phyloP scores from a whole-genome alignment of 2,329 filamentous ascomycete species.

The Nemania sp. region DNA sequence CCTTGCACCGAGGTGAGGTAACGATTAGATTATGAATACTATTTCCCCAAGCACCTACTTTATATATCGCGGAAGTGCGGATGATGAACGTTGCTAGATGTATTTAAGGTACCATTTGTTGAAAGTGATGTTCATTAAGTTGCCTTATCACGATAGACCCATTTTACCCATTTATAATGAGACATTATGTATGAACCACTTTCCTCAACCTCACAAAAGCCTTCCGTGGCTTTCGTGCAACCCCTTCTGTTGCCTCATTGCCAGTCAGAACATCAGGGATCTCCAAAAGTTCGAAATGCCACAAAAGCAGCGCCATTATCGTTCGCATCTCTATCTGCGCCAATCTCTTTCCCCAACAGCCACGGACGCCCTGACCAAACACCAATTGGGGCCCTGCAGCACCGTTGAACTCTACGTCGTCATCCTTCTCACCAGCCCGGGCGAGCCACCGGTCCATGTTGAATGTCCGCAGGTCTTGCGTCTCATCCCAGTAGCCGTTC shows the following conservation, averaged over 20 bases:
- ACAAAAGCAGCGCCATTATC: not conserved
- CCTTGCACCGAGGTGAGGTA: too few relatives aligned
- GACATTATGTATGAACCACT: not conserved
- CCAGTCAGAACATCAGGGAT: not conserved
- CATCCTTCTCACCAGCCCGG: not conserved
- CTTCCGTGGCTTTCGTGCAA: not conserved
- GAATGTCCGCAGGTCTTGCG: slow-evolving; percentile 1
- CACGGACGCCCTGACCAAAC: slow-evolving; percentile 1
- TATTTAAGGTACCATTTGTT: too few relatives aligned
- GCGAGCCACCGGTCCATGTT: slow-evolving; percentile 26
- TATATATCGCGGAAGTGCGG: too few relatives aligned
- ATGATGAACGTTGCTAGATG: too few relatives aligned
- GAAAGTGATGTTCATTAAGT: too few relatives aligned
- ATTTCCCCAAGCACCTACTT: too few relatives aligned
- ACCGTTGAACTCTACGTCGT: not conserved
- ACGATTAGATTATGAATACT: too few relatives aligned
- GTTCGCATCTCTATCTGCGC: slow-evolving; percentile 12
- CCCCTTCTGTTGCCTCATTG: not conserved
- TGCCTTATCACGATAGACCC: not conserved
- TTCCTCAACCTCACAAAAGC: not conserved
- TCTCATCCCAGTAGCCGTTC: slow-evolving; percentile 11
- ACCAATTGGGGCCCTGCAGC: slow-evolving; percentile 4
- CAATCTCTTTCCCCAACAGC: slow-evolving; percentile 8
- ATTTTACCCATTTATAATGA: not conserved
- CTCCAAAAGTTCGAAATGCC: slow-evolving; percentile 8